These are phyloP conservation scores for Agaricus blazei DNA, from an alignment of 768 basidiomycete genomes.

Conservation along the genomic window DNA sequence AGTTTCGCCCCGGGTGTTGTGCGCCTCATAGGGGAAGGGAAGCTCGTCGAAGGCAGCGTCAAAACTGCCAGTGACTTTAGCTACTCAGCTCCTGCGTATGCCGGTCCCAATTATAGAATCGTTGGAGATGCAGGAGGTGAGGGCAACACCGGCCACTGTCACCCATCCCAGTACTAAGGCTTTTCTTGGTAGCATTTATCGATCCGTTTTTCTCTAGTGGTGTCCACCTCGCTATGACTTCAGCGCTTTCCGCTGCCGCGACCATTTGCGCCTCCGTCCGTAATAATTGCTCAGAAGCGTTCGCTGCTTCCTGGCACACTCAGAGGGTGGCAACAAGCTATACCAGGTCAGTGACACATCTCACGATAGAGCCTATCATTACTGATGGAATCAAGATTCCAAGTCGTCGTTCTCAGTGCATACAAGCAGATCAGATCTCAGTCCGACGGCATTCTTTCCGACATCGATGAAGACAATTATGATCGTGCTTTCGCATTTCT, in stretches of 20 bases:
- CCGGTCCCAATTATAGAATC: slow-evolving; percentile 50
- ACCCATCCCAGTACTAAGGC: slow-evolving; percentile 1
- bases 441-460: slow-evolving; percentile 47
- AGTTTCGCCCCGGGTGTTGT: slow-evolving; percentile 43
- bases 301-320: slow-evolving; percentile 51
- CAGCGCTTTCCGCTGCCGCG: slow-evolving; percentile 51
- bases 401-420: slow-evolving; percentile 66
- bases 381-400: slow-evolving; percentile 38
- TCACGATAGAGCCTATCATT: neutral
- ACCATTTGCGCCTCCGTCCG: slow-evolving; percentile 54
- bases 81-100: slow-evolving; percentile 56
- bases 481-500: slow-evolving; percentile 63
- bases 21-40: slow-evolving; percentile 35
- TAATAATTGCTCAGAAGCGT: slow-evolving; percentile 39
- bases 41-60: slow-evolving; percentile 36
- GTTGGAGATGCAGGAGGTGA: slow-evolving; percentile 65
- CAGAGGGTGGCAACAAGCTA: slow-evolving; percentile 52
- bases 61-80: slow-evolving; percentile 58
- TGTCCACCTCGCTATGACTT: slow-evolving; percentile 61
- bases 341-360: slow-evolving; percentile 36
- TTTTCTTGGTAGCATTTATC: slow-evolving; percentile 42
- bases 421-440: slow-evolving; percentile 70
- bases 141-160: slow-evolving; percentile 10
- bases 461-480: slow-evolving; percentile 66
- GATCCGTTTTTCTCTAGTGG: slow-evolving; percentile 65